phyloP scores from a whole-genome alignment of 495 filamentous ascomycete species.

The Astrocystis sublimbata region DNA sequence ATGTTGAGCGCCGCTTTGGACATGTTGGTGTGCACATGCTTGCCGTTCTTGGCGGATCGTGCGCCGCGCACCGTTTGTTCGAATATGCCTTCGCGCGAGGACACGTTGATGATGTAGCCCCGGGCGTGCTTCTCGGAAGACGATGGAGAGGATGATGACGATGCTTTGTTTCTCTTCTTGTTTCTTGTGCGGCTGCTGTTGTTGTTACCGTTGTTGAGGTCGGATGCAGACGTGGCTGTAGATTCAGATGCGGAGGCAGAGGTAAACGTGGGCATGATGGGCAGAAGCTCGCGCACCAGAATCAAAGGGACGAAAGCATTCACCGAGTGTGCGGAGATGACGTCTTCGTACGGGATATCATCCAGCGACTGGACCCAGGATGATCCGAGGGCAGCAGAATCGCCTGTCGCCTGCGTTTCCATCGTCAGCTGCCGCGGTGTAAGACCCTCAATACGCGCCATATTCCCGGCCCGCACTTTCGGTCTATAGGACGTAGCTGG shows the following conservation, averaged over 20 bases:
- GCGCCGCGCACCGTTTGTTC: constrained; percentile 27
- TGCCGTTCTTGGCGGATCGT: constrained; percentile 36
- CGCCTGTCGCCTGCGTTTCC: neutral
- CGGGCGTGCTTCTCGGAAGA: constrained; percentile 15
- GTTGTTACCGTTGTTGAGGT: neutral
- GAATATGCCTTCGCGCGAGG: constrained; percentile 48
- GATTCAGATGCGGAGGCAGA: too few species aligned
- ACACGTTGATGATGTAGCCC: constrained; percentile 50
- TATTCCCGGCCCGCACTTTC: constrained; percentile 1
- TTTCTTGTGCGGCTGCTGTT: neutral
- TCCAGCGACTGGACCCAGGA: constrained; percentile 47
- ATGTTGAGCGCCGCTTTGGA: constrained; percentile 55
- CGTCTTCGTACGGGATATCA: constrained; percentile 53
- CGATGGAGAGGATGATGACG: neutral
- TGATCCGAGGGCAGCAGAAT: constrained; percentile 14
- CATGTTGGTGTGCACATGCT: constrained; percentile 53
- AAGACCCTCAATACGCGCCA: neutral
- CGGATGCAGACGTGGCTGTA: too few species aligned
- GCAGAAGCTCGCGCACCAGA: constrained; percentile 48
- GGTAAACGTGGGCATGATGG: constrained; percentile 46
- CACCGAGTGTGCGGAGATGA: constrained; percentile 48
- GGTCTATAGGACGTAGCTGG: neutral
- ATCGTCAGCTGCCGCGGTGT: neutral
- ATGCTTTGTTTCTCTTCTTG: too few species aligned
- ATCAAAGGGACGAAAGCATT: constrained; percentile 53